phyloP scores from a whole-genome alignment of 352 stramenopile species.

The Globisporangium solare region DNA sequence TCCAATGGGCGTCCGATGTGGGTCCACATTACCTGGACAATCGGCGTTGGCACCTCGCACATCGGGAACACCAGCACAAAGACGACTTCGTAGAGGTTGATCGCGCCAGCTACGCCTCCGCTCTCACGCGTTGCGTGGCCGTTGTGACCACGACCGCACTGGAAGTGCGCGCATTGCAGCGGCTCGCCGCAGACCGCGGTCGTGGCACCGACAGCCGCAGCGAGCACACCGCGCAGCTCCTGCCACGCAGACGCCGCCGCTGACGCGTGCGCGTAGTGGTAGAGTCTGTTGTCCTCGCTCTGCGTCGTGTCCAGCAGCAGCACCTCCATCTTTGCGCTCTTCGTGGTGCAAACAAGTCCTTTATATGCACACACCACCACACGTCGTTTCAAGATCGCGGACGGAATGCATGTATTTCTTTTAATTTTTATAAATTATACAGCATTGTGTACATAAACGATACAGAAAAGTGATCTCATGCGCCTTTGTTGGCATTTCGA shows the following conservation, averaged over 20 bases:
- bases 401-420: too few species aligned
- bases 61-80: conserved; percentile 42
- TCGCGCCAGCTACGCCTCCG: conserved; percentile 30
- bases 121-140: neutral
- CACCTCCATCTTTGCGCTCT: conserved; percentile 28
- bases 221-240: conserved; percentile 50
- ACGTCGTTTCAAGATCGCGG: too few species aligned
- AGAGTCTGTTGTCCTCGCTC: conserved; percentile 63
- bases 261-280: conserved; percentile 24
- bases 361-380: too few species aligned
- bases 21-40: conserved; percentile 16
- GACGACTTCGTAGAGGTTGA: conserved; percentile 50
- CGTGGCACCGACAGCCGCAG: conserved; percentile 46
- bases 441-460: too few species aligned
- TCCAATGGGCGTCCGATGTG: neutral
- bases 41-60: conserved; percentile 9
- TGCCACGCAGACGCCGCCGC: conserved; percentile 20
- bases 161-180: conserved; percentile 32
- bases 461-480: too few species aligned
- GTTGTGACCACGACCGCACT: neutral
- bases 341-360: too few species aligned
- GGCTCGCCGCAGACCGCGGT: conserved; percentile 43
- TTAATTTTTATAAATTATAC: too few species aligned
- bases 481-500: too few species aligned
- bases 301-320: conserved; percentile 59